Percentiles rank a stretch among this genome's conserved stretches.
Conservation (phyloP, 1,284 basidiomycete genomes). For the Austroboletus niveus region DNA sequence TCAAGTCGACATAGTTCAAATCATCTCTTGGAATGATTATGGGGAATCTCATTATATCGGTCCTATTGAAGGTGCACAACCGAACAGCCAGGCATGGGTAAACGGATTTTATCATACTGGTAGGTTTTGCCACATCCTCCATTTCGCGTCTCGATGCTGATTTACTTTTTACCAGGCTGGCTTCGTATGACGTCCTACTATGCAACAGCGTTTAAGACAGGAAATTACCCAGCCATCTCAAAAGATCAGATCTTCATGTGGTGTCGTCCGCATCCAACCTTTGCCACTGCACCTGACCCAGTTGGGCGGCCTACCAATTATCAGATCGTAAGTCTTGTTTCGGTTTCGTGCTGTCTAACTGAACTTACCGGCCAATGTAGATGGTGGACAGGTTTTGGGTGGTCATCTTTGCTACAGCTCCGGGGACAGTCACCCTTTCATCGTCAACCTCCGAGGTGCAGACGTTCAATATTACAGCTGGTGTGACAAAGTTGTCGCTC, state of each 20-base stretch:
- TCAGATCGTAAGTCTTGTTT: conserved; percentile 41
- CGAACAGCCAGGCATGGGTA: conserved; percentile 63
- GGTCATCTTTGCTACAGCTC: conserved; percentile 60
- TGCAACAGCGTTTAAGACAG: conserved; percentile 74
- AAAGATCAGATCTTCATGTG: conserved; percentile 71
- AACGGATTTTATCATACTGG: conserved; percentile 64
- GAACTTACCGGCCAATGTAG: conserved; percentile 25
- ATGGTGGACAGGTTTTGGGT: conserved; percentile 61
- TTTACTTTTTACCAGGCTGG: conserved; percentile 44
- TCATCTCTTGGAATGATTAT: conserved; percentile 64
- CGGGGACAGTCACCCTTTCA: conserved; percentile 51
- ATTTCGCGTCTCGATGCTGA: not conserved
- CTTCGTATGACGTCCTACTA: conserved; percentile 69
- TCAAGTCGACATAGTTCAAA: conserved; percentile 57
- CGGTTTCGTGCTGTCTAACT: not conserved
- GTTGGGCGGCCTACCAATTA: conserved; percentile 56
- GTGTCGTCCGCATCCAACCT: conserved; percentile 68
- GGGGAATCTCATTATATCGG: conserved; percentile 66
- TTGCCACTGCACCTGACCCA: conserved; percentile 52
- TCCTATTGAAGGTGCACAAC: conserved; percentile 65
- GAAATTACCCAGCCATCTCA: conserved; percentile 58
- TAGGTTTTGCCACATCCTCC: conserved; percentile 24
- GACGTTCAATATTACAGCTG: conserved; percentile 53
- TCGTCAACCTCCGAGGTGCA: conserved; percentile 44
- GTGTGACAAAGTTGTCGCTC: conserved; percentile 66